Conservation (phyloP, 2,329 filamentous ascomycete genomes). For the Fusarium concolor region DNA sequence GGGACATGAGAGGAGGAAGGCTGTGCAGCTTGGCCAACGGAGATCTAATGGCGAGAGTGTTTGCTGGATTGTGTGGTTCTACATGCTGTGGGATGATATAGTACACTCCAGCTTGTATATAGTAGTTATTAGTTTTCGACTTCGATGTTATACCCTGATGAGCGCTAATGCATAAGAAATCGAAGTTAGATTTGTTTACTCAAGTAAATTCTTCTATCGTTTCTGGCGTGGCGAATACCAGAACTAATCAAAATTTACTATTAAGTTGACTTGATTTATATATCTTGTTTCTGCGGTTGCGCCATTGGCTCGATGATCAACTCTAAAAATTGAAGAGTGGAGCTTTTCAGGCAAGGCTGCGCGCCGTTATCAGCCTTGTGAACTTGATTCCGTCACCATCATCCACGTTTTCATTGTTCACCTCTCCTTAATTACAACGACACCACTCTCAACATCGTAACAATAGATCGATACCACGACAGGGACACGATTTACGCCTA, state of each 20-base stretch:
- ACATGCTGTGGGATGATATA: slow-evolving; percentile 35
- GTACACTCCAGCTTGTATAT: slow-evolving; percentile 44
- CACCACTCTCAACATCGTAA: not conserved
- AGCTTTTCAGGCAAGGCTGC: slow-evolving; percentile 40
- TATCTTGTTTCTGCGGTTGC: slow-evolving; percentile 17
- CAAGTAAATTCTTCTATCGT: slow-evolving; percentile 5
- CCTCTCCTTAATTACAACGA: not conserved
- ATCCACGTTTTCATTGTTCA: slow-evolving; percentile 11
- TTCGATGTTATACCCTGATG: slow-evolving; percentile 55
- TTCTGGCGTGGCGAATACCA: not conserved
- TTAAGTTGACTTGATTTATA: not conserved
- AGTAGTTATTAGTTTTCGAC: slow-evolving; percentile 50
- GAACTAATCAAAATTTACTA: not conserved
- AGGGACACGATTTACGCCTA: not conserved
- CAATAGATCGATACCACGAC: not conserved
- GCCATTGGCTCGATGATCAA: slow-evolving; percentile 34
- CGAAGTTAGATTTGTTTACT: slow-evolving; percentile 44
- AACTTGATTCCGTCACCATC: slow-evolving; percentile 39
- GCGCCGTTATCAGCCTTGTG: slow-evolving; percentile 42
- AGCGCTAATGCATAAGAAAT: slow-evolving; percentile 50
- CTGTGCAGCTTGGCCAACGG: slow-evolving; percentile 25
- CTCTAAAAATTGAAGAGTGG: slow-evolving; percentile 31
- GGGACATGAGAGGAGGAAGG: slow-evolving; percentile 21
- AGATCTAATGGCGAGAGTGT: slow-evolving; percentile 34
- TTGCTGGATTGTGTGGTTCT: slow-evolving; percentile 39